Base-by-base conservation (phyloP, 2,329 filamentous ascomycete genomes). In the Pyrenophora teres region DNA sequence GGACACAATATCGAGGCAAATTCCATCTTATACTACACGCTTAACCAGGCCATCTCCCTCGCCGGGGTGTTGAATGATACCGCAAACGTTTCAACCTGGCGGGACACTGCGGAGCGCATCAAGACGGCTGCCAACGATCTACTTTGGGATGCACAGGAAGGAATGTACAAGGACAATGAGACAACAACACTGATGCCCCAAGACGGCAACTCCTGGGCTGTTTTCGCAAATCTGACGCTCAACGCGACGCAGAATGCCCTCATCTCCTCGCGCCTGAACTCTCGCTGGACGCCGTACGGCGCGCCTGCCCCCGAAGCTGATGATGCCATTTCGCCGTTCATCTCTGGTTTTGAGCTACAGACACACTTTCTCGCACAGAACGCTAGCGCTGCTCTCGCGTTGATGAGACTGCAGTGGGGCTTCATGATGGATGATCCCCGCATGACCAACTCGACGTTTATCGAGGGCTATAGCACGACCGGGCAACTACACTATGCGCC, bases 151-250 rank as follows among this genome's bases (percentile, higher is more conserved):
- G 57, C 69, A 0, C 46, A 64, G 1, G 73, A 73, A n/a, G 78
- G 79, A 21, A 76, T 82, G 54, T 82, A 85, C 70, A 75, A 76
- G 47, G 81, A 83, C 65, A 84, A 83, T 55, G 77, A 79, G 32
- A 78, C 77, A 0, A 79, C 77, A 2, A 75, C 76, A 0, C 72
- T 88, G 3, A 74, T 82, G 37, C 76, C 76, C 0, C 76, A 78
- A 62, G 76, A 78, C 55, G 76, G 76, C 19, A 78, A 78, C 47
- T 64, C 65, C 10, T 77, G 73, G 74, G 75, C 75, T 19, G 65
- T 78, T 5, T 60, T 77, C 16, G 66, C 73, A 13, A 73, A 73
- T 43, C 49, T 77, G n/a, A 73, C 72, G 0, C 33, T 59, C 21
- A 69, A 70, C 33, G 23, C 61, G 12, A 59, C 64, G 1, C 68